Evolutionary conservation across 768 basidiomycete species (phyloP), one percentile per base, ranked within the genome.

Genomic region (Russula lepida): DNA sequence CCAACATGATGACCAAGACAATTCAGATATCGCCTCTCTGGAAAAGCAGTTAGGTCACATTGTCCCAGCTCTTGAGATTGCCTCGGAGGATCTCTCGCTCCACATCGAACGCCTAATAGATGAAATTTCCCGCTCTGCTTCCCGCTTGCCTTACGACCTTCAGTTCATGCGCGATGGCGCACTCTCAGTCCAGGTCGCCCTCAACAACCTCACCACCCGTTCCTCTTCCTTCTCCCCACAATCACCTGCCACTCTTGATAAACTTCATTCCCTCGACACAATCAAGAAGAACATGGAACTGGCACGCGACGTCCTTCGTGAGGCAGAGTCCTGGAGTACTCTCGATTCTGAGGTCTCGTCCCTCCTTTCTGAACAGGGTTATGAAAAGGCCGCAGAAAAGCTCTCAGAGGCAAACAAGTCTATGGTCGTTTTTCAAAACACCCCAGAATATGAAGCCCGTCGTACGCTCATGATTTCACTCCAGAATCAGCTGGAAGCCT

Each of bases 151-250:
- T 1, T 98, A 97, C 71, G 97, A 98, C 73, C 79, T 99, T 37
- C 95, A 98, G 71, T 97, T 97, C 76, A 95, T 98, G 85, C 87
- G 91, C 46, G 95, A 98, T 68, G 85, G 87, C 33, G 94, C 95
- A 1, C 73, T 88, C 19, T 81, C 88, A 3, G 79, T 98, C 25
- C 88, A 89, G 62, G 76, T 75, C 30, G 75, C 83, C 9, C 76
- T 99, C 23, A 75, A 79, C 30, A 78, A 78, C 33, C 84, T 93
- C 19, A 81, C 86, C 58, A 72, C 76, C 32, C 78, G 78, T 50
- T 81, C 84, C 4, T 74, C 77, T 32, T 78, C 81, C 0, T 74
- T 83, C 17, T 81, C 82, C 0, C 76, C 76, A 37, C 78, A 79
- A 52, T 94, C 88, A 0, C 79, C 78, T 53, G 74, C 74, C 4